Percentiles rank a stretch among this genome's conserved stretches.
phyloP scores from a whole-genome alignment of 352 stramenopile species.

The Blastocystis sp. region DNA sequence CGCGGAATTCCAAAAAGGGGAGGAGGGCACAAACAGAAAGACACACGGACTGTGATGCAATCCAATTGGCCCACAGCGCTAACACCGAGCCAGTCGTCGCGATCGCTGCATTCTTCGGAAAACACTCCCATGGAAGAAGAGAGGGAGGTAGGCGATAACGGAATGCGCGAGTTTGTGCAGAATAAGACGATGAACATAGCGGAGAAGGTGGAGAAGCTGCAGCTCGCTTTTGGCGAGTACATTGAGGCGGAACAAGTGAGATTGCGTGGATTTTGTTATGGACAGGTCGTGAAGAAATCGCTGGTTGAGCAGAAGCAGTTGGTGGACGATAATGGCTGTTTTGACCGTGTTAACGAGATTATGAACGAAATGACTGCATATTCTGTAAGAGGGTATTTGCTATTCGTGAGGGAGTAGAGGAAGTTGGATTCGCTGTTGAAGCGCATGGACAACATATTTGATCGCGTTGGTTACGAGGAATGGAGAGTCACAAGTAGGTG shows the following conservation, averaged over 20 bases:
- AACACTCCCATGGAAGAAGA: background rate
- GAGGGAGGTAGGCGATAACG: background rate
- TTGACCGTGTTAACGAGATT: conserved; percentile 14
- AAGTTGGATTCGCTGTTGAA: conserved; percentile 64
- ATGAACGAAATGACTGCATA: conserved; percentile 40
- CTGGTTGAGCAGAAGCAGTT: conserved; percentile 18
- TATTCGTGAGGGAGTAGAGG: background rate
- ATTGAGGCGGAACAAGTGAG: conserved; percentile 31
- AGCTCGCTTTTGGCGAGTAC: conserved; percentile 55
- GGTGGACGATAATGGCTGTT: conserved; percentile 8
- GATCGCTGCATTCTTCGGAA: background rate
- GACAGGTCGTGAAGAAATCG: conserved; percentile 19
- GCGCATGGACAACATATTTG: conserved; percentile 50
- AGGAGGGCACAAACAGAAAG: background rate
- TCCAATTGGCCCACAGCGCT: background rate
- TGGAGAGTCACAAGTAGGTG: background rate
- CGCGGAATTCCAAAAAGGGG: background rate
- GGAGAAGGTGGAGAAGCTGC: conserved; percentile 27
- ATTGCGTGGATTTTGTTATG: background rate
- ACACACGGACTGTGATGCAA: background rate
- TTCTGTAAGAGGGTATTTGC: background rate
- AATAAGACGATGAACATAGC: background rate
- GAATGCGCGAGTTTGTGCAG: background rate
- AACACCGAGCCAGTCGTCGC: background rate
- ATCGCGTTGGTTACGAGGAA: conserved; percentile 12